Percentiles rank a stretch among this genome's conserved stretches.
These are phyloP conservation scores for Chaetomium fimeti DNA, from an alignment of 495 filamentous ascomycete genomes.

Conservation along the genomic window DNA sequence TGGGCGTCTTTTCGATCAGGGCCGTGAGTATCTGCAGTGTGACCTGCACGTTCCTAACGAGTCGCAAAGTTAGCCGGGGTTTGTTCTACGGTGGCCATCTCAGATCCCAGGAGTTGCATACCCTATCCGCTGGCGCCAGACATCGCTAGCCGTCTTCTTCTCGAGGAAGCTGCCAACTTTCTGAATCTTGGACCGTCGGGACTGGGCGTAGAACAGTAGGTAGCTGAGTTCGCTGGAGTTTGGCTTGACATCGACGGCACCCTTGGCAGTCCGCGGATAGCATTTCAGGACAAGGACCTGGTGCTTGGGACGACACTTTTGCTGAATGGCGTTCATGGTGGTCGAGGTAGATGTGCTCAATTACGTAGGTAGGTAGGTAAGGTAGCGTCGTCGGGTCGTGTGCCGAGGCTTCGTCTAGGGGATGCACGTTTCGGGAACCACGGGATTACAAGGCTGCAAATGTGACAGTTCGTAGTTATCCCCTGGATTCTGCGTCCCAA, in stretches of 20 bases:
- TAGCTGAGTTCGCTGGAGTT: slow-evolving; percentile 95
- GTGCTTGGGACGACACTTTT: slow-evolving; percentile 79
- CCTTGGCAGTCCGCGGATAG: slow-evolving; percentile 86
- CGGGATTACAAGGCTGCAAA: neutral
- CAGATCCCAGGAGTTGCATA: slow-evolving; percentile 43
- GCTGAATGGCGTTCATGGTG: slow-evolving; percentile 56
- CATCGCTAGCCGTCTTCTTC: slow-evolving; percentile 83
- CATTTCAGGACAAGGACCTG: slow-evolving; percentile 91
- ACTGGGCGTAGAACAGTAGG: slow-evolving; percentile 90
- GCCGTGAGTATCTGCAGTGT: slow-evolving; percentile 84
- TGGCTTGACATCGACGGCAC: slow-evolving; percentile 82
- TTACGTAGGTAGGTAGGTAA: neutral
- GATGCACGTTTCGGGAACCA: neutral
- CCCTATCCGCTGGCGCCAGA: slow-evolving; percentile 77
- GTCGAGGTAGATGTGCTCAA: too few relatives aligned
- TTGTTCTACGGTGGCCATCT: neutral
- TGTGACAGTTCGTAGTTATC: neutral
- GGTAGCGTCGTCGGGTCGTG: neutral
- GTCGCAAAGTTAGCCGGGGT: neutral
- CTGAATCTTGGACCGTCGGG: slow-evolving; percentile 86
- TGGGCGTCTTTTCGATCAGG: slow-evolving; percentile 85
- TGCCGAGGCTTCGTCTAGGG: too few relatives aligned
- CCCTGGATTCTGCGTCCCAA: neutral
- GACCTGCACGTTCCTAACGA: slow-evolving; percentile 82
- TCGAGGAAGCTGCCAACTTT: slow-evolving; percentile 91